A percentile compares a stretch with the other conserved stretches of the same genome.
These are phyloP conservation scores for Nicotiana rustica DNA, from an alignment of 305 asterid genomes.

Conservation along the genomic window DNA sequence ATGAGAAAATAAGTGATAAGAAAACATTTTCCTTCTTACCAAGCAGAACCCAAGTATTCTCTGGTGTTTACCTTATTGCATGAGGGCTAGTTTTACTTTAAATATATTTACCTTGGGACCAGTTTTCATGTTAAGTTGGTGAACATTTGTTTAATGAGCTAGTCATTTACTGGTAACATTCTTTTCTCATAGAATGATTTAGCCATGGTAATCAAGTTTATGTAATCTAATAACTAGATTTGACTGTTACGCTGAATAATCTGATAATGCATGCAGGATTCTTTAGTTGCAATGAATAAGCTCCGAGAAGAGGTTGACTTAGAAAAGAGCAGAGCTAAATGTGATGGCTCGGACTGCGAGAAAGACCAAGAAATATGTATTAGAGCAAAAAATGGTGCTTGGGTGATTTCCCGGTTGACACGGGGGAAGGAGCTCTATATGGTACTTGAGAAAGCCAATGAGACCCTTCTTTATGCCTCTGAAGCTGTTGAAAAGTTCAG, in stretches of 20 bases:
- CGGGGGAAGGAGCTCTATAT: conserved; percentile 91
- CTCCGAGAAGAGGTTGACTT: conserved; percentile 89
- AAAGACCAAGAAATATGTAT: conserved; percentile 83
- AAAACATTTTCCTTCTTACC: too few species aligned
- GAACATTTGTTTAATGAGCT: conserved; percentile 20
- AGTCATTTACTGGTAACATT: neutral
- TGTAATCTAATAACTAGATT: conserved; percentile 15
- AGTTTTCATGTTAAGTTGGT: neutral
- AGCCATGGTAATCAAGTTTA: conserved; percentile 1
- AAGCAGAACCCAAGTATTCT: neutral
- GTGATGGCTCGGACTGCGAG: conserved; percentile 57
- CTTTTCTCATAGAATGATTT: neutral
- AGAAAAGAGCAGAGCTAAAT: conserved; percentile 66
- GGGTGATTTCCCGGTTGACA: conserved; percentile 83
- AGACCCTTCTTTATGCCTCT: conserved; percentile 90
- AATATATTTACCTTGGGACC: neutral
- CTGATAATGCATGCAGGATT: conserved; percentile 61
- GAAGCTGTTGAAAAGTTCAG: conserved; percentile 92
- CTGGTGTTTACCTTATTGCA: neutral
- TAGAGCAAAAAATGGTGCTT: conserved; percentile 92
- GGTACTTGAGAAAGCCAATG: conserved; percentile 97
- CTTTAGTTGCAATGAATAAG: conserved; percentile 76
- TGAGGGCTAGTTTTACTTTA: neutral
- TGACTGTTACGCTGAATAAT: neutral
- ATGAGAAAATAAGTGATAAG: too few species aligned